Base-by-base conservation (phyloP, 331 rosid genomes). In the Pyrus hybrid region DNA sequence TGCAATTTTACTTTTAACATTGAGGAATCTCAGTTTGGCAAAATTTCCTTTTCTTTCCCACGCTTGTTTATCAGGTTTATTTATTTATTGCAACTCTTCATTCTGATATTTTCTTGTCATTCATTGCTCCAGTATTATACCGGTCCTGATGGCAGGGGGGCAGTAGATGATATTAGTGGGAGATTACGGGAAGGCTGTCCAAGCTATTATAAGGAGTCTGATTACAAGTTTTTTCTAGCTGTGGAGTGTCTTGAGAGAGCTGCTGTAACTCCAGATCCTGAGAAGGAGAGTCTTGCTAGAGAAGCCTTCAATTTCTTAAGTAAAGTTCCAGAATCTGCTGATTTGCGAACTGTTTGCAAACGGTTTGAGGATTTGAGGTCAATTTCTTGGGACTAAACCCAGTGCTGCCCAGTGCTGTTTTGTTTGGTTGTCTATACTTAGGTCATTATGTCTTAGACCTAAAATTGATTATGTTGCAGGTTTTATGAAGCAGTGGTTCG, bases 191-290 rank as follows among this genome's bases (percentile, higher is more conserved):
- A 94, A 75, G 99, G 97, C 56, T 92, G 99, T 71, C 97, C 99
- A 18, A 94, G 99, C 86, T 94, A 84, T 88, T 94, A 87, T 79
- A 94, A 94, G 87, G 99, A 94, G 87, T 92, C 99, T 75, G 99
- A 94, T 86, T 85, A 94, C 89, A 89, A 87, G 80, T 94, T 94
- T 84, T 94, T 94, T 83, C 87, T 89, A 77, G 97, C 99, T 2
- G 97, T 94, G 87, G 99, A 94, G 79, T 88, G 91, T 70, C 88
- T 94, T 63, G 99, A 94, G 83, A 90, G 96, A 86, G 97, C 97
- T 84, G 96, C 96, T 78, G 85, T 85, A 68, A 85, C 89, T 83
- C 76, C 86, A 76, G 97, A 90, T 83, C 82, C 78, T 14, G 74
- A 71, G 75, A 94, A 88, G 85, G 96, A 88, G 80, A 90, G 81